Evolutionary conservation across 2,329 filamentous ascomycete genomes (phyloP).

Genomic region (Basipetospora chlamydospora): DNA sequence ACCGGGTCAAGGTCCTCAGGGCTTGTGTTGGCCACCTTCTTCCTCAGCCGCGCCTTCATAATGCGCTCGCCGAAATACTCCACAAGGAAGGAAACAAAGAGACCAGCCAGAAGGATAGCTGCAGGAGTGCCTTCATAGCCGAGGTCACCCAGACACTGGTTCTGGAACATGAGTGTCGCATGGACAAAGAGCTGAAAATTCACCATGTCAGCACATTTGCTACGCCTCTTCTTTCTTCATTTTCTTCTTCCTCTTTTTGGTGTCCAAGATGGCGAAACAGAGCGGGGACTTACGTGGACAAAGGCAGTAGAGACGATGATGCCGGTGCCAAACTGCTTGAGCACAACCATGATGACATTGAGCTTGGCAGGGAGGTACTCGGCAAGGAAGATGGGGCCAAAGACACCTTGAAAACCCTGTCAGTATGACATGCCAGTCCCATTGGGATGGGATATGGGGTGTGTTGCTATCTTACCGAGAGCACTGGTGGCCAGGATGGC

Average conservation of each 20-base stretch:
- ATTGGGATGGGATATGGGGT: neutral
- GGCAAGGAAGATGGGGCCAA: slow-evolving; percentile 49
- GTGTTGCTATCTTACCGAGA: slow-evolving; percentile 29
- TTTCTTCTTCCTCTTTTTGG: neutral
- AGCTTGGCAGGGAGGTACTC: slow-evolving; percentile 38
- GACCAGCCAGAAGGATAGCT: slow-evolving; percentile 58
- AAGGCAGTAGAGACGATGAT: slow-evolving; percentile 60
- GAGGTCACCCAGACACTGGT: slow-evolving; percentile 51
- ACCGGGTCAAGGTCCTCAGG: slow-evolving; percentile 13
- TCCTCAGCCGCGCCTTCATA: slow-evolving; percentile 21
- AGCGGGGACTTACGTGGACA: slow-evolving; percentile 36
- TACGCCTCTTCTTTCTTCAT: too few relatives aligned
- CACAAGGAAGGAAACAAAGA: slow-evolving; percentile 58
- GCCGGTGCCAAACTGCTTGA: slow-evolving; percentile 64
- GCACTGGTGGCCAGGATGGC: slow-evolving; percentile 54
- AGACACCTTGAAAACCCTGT: slow-evolving; percentile 31
- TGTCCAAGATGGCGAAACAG: neutral
- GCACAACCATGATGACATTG: slow-evolving; percentile 38
- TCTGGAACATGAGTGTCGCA: slow-evolving; percentile 56
- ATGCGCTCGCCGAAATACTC: slow-evolving; percentile 53
- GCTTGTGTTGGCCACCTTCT: slow-evolving; percentile 14
- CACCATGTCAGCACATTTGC: neutral
- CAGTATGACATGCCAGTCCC: slow-evolving; percentile 3
- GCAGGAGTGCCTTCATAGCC: slow-evolving; percentile 55
- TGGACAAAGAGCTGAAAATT: slow-evolving; percentile 68